A percentile compares a stretch with the other conserved stretches of the same genome.
Conservation (phyloP, 2,329 filamentous ascomycete genomes). For the Epichloe glyceriae region DNA sequence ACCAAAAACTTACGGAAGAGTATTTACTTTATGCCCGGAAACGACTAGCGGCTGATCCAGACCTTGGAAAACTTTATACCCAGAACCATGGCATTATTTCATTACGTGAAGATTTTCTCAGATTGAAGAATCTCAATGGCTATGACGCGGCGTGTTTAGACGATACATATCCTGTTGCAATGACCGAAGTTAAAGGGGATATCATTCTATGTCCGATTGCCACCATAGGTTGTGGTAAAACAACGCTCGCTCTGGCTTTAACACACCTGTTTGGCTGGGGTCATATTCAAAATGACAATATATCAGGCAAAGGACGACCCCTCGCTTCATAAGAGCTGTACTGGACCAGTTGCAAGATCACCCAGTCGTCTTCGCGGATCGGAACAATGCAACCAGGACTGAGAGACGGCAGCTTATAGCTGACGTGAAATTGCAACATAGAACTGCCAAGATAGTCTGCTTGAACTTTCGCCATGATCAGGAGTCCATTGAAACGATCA, state of each 20-base stretch:
- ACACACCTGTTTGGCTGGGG: constrained; percentile 80
- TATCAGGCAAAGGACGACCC: constrained; percentile 67
- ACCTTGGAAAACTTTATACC: constrained; percentile 59
- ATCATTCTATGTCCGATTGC: constrained; percentile 82
- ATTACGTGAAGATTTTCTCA: constrained; percentile 77
- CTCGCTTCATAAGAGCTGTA: constrained; percentile 62
- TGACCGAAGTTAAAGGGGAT: constrained; percentile 46
- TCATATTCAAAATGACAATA: constrained; percentile 94
- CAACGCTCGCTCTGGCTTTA: constrained; percentile 74
- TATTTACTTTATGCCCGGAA: constrained; percentile 73
- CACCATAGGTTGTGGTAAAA: constrained; percentile 94
- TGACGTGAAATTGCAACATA: constrained; percentile 54
- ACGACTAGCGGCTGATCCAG: constrained; percentile 55
- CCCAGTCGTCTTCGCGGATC: constrained; percentile 74
- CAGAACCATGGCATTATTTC: constrained; percentile 91
- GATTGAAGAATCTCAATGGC: constrained; percentile 71
- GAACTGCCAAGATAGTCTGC: constrained; percentile 61
- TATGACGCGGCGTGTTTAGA: constrained; percentile 76
- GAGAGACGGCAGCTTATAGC: constrained; percentile 80
- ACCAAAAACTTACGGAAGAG: constrained; percentile 77
- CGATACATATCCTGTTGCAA: constrained; percentile 30
- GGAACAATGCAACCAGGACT: constrained; percentile 83
- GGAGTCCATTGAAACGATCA: constrained; percentile 59
- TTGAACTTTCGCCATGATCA: constrained; percentile 81
- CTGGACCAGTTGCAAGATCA: constrained; percentile 49